These are phyloP conservation scores for Uncinocarpus reesii DNA, from an alignment of 2,329 filamentous ascomycete species.

Conservation along the genomic window DNA sequence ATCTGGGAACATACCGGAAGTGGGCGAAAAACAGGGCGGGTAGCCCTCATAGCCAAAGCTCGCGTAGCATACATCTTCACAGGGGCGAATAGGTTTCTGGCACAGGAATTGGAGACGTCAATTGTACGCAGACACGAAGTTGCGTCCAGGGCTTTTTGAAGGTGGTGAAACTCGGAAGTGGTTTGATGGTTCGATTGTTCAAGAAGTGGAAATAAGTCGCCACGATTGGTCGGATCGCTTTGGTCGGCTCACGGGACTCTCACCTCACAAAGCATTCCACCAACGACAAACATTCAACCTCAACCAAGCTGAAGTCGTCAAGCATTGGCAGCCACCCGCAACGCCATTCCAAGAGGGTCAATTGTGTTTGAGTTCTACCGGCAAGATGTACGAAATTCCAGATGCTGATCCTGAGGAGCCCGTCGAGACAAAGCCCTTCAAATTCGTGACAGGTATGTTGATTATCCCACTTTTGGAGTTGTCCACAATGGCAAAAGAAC, in stretches of 20 bases:
- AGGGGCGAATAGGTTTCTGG: not conserved
- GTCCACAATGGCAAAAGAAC: slow-evolving; percentile 15
- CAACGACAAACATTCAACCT: slow-evolving; percentile 8
- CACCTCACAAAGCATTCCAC: slow-evolving; percentile 14
- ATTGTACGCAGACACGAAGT: not conserved
- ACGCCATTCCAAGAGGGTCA: slow-evolving; percentile 18
- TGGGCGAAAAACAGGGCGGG: slow-evolving; percentile 9
- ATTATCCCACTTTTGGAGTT: slow-evolving; percentile 9
- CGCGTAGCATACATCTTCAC: slow-evolving; percentile 8
- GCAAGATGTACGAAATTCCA: slow-evolving; percentile 64
- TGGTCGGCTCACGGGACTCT: slow-evolving; percentile 16
- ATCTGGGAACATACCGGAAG: slow-evolving; percentile 11
- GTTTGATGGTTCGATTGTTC: slow-evolving; percentile 9
- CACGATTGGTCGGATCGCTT: slow-evolving; percentile 8
- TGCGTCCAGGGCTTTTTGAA: slow-evolving; percentile 1
- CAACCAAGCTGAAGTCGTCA: slow-evolving; percentile 18
- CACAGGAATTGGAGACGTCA: not conserved
- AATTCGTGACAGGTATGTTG: slow-evolving; percentile 94
- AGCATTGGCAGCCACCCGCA: slow-evolving; percentile 29
- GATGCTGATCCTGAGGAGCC: slow-evolving; percentile 56
- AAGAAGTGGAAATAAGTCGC: slow-evolving; percentile 13
- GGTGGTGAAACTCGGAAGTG: slow-evolving; percentile 5
- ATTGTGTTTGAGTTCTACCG: slow-evolving; percentile 33
- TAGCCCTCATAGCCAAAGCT: slow-evolving; percentile 10
- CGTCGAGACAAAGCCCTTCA: slow-evolving; percentile 97